Base-by-base conservation (phyloP, 768 basidiomycete species). In the Dendrothele bispora region DNA sequence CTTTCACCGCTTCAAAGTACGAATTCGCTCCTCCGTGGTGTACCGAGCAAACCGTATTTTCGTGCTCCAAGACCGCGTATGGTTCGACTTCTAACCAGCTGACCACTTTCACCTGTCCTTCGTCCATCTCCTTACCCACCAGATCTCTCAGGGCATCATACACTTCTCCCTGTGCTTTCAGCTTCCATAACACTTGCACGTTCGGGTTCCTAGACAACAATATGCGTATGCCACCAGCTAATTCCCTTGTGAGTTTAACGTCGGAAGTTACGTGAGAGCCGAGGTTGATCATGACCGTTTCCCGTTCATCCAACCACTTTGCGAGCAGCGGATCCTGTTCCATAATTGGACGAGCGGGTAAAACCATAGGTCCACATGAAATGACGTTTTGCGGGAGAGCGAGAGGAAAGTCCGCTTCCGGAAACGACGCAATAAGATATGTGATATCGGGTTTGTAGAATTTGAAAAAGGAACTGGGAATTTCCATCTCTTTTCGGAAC, bases 21-120 rank as follows among this genome's bases (percentile, higher is more conserved):
- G 49, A 50, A 25, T 50, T 50, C 4, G 49, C 49, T 17, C 49
- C 49, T 37, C 49, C 49, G 40, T 50, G 49, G 24, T 50, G 49
- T 2, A 50, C 43, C 30, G 41, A 45, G 21, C 49, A 50, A n/a
- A 38, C 45, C 11, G 45, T 2, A 11, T 50, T 50, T 22, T 14
- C 35, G 24, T 50, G 49, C 26, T 37, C 35, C 8, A 50, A 32
- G 22, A 50, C 21, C 11, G 49, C 30, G 21, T 30, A 24, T 15
- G 43, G 43, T n/a, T 45, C 43, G 5, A 43, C 7, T 17, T 44
- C 25, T 11, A 50, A 26, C 49, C 49, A 50, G 7, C 38, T 27
- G 18, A 38, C 43, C 20, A 45, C 24, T 18, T 27, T 34, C 2
- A 50, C 26, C 14, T 38, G 42, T 12, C 28, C 43, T 22, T 18